Evolutionary conservation across 2,329 filamentous ascomycete species (phyloP), one percentile per base, ranked within the genome.

Genomic region (Paramyrothecium sp.): DNA sequence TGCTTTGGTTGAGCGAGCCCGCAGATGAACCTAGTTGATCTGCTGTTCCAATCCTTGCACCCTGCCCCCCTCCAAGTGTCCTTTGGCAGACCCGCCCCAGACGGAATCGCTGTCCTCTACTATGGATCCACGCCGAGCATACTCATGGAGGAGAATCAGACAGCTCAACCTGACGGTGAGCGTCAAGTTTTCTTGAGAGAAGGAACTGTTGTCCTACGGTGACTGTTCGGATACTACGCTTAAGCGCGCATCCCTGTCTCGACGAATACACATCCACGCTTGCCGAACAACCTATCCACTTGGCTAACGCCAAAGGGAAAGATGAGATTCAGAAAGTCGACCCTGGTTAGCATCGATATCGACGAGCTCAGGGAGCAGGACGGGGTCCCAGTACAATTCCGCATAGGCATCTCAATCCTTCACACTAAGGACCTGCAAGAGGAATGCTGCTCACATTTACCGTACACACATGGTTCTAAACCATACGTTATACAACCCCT

Each of bases 321-420:
- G 47, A 49, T 22, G 10, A n/a, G 19, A 21, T 49, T 49, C 23
- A 49, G 50, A 51, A 23, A 58, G 23, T 44, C 34, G 30, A 58
- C 51, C 23, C 23, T 58, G n/a, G 54, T 58, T 47, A 34, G 46
- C 44, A 56, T 58, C 3, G 51, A 58, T 44, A 54, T 58, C n/a
- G 51, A 58, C 41, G 54, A 48, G 23, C 20, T 56, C 16, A 49
- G 12, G 19, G 57, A 56, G 19, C 54, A 54, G 50, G 34, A 56
- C 11, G 46, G 44, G 19, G 47, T 58, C 10, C 51, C 50, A 17
- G 44, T 56, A 23, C 46, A 56, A 51, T 54, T 56, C 51, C 54
- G 56, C 51, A 58, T 56, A 44, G 51, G 54, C 26, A 58, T 58
- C 46, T 58, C 57, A 33, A 48, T 56, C 44, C 22, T 58, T 16